phyloP scores from a whole-genome alignment of 805 yeast genomes.

The Starmerella etchellsii region DNA sequence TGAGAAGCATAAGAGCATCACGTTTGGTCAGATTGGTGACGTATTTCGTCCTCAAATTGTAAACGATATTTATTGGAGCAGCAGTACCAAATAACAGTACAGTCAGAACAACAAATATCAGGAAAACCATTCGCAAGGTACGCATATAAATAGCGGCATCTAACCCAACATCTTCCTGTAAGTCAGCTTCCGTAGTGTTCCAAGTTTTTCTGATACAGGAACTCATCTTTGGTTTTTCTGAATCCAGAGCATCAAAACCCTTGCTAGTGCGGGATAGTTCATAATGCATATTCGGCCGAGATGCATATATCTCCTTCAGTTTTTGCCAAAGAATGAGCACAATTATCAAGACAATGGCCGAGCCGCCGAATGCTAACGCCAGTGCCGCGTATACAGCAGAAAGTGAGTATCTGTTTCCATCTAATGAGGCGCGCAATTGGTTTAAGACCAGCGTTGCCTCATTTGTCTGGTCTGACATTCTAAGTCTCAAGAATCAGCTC shows the following conservation, averaged over 20 bases:
- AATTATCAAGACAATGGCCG: conserved; percentile 19
- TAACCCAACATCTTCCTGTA: conserved; percentile 25
- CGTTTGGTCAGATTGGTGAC: conserved; percentile 20
- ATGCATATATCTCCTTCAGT: conserved; percentile 26
- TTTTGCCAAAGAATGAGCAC: conserved; percentile 27
- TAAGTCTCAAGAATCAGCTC: too few relatives aligned
- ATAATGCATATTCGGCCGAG: conserved; percentile 17
- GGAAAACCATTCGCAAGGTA: conserved; percentile 25
- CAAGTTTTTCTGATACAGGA: conserved; percentile 22
- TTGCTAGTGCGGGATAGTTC: neutral
- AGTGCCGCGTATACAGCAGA: conserved; percentile 29
- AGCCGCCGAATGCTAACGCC: conserved; percentile 27
- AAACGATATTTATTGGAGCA: conserved; percentile 29
- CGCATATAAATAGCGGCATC: conserved; percentile 28
- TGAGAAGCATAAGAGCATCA: conserved; percentile 28
- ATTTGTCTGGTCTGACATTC: neutral
- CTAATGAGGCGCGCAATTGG: conserved; percentile 20
- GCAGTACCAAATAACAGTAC: conserved; percentile 26
- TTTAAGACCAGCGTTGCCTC: conserved; percentile 15
- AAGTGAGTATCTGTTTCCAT: conserved; percentile 22
- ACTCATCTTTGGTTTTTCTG: conserved; percentile 11
- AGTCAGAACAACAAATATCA: conserved; percentile 25
- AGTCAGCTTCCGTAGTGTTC: conserved; percentile 18
- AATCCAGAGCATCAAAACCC: neutral
- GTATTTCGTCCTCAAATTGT: conserved; percentile 20